A percentile compares a stretch with the other conserved stretches of the same genome.
These are phyloP conservation scores for Paecilomyces dactylethromorphus DNA, from an alignment of 2,329 filamentous ascomycete genomes.

Conservation along the genomic window DNA sequence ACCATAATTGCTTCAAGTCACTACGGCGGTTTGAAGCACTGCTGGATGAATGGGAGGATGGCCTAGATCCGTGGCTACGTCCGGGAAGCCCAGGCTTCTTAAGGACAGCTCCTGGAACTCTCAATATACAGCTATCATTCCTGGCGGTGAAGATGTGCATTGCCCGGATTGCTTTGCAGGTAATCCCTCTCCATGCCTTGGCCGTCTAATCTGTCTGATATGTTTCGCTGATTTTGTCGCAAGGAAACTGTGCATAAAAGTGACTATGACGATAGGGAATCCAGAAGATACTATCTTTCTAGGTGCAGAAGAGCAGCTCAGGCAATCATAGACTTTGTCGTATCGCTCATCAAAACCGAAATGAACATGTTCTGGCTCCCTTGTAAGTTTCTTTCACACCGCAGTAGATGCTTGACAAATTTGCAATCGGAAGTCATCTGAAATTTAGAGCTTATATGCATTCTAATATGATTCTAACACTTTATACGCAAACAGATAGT, in stretches of 20 bases:
- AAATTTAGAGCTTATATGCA: neutral
- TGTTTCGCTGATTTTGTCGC: neutral
- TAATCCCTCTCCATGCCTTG: neutral
- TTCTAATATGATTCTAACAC: neutral
- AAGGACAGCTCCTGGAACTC: constrained; percentile 35
- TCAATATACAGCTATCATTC: constrained; percentile 45
- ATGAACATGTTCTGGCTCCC: constrained; percentile 22
- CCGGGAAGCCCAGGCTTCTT: constrained; percentile 26
- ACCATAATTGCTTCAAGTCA: constrained; percentile 11
- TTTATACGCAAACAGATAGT: constrained; percentile 11
- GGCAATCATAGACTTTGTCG: constrained; percentile 15
- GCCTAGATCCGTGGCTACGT: constrained; percentile 20
- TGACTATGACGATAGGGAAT: constrained; percentile 16
- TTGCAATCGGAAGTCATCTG: neutral
- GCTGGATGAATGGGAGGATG: constrained; percentile 40
- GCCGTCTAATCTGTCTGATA: neutral
- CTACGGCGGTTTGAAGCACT: constrained; percentile 27
- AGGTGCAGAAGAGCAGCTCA: constrained; percentile 17
- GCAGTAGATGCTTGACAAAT: neutral
- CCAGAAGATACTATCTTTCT: constrained; percentile 12
- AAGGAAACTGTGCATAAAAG: constrained; percentile 24
- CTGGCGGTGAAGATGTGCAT: constrained; percentile 40
- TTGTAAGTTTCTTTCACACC: constrained; percentile 10
- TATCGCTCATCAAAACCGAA: constrained; percentile 12
- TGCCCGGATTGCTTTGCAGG: constrained; percentile 30